Conservation (phyloP, 768 basidiomycete genomes). For the Serendipita indica region DNA sequence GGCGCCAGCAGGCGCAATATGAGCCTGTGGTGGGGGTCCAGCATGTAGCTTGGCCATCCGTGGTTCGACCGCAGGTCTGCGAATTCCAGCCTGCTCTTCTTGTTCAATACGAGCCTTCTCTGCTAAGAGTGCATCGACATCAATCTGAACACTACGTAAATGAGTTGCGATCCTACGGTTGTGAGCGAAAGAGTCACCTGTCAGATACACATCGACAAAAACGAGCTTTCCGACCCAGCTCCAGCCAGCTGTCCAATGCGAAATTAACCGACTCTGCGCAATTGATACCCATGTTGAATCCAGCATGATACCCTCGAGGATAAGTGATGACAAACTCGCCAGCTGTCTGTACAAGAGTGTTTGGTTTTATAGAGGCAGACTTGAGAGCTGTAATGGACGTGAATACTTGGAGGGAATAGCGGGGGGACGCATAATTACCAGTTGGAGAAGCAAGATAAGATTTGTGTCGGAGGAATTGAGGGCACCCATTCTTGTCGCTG, state of each 20-base stretch:
- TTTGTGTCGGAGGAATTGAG: constrained; percentile 93
- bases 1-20: background rate
- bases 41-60: background rate
- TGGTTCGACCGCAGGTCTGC: constrained; percentile 10
- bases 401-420: background rate
- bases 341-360: constrained; percentile 76
- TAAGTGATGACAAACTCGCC: constrained; percentile 97
- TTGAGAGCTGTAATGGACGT: constrained; percentile 22
- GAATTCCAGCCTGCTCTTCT: constrained; percentile 14
- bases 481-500: constrained; percentile 66
- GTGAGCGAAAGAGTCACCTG: constrained; percentile 35
- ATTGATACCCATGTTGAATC: constrained; percentile 92
- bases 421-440: background rate
- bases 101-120: constrained; percentile 35
- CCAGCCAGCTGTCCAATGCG: constrained; percentile 87
- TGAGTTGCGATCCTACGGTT: constrained; percentile 13
- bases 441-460: constrained; percentile 86
- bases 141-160: constrained; percentile 75
- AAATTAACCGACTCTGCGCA: constrained; percentile 97
- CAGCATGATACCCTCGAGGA: constrained; percentile 90
- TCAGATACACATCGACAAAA: constrained; percentile 58
- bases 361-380: constrained; percentile 60
- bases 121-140: constrained; percentile 70
- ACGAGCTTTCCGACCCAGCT: constrained; percentile 68
- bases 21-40: background rate